Conservation (phyloP, 306 rosid species). For the Casuarina glauca region DNA sequence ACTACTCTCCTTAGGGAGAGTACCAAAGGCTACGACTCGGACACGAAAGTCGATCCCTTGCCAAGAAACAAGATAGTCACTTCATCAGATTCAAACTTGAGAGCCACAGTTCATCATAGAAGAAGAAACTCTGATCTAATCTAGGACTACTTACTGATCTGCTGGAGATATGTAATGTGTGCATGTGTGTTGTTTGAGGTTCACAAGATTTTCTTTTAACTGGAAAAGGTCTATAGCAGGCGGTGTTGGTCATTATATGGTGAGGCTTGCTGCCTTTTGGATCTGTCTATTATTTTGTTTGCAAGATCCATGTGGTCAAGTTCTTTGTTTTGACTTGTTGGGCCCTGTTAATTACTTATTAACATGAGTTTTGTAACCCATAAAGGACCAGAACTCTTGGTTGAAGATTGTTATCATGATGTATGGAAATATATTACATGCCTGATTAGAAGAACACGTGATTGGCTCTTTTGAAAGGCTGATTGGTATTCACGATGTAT, state of each 20-base stretch:
- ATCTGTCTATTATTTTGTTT: conserved; percentile 32
- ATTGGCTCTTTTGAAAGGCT: too few species aligned
- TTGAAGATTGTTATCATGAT: background rate
- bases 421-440: background rate
- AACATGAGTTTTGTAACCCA: conserved; percentile 30
- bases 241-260: conserved; percentile 5
- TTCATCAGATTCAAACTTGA: conserved; percentile 67
- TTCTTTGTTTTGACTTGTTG: conserved; percentile 29
- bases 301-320: conserved; percentile 12
- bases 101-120: conserved; percentile 57
- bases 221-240: conserved; percentile 20
- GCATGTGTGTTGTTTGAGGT: conserved; percentile 14
- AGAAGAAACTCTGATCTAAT: conserved; percentile 84
- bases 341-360: conserved; percentile 24
- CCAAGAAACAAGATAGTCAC: conserved; percentile 51
- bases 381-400: conserved; percentile 12
- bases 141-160: conserved; percentile 33
- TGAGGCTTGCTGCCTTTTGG: conserved; percentile 30
- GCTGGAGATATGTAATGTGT: conserved; percentile 23
- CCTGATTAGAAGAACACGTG: background rate
- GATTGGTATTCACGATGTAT: background rate
- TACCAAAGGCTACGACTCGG: conserved; percentile 54
- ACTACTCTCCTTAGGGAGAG: conserved; percentile 40
- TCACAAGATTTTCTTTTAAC: conserved; percentile 14
- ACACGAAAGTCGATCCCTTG: conserved; percentile 33